A percentile compares a stretch with the other conserved stretches of the same genome.
phyloP scores from a whole-genome alignment of 352 stramenopile genomes.

The Globisporangium cylindrosporum region DNA sequence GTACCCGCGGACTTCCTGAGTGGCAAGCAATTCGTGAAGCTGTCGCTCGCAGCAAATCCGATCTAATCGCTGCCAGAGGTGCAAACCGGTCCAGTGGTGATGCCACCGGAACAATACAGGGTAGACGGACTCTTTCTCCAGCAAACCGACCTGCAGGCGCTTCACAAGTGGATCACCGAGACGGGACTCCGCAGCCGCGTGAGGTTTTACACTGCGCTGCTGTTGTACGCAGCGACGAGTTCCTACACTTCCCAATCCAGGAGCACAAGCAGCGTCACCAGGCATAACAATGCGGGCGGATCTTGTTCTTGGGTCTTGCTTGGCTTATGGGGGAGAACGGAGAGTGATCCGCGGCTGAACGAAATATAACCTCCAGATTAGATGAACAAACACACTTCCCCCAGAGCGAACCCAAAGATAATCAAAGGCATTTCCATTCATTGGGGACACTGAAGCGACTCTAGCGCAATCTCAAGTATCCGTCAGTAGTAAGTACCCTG shows the following conservation, averaged over 20 bases:
- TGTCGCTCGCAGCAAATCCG: background rate
- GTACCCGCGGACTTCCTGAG: background rate
- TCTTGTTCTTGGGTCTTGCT: background rate
- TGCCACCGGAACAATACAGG: background rate
- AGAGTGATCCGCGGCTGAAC: background rate
- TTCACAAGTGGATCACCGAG: background rate
- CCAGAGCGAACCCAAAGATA: background rate
- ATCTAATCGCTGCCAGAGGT: background rate
- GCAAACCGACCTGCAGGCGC: background rate
- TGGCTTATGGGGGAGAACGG: background rate
- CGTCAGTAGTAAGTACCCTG: background rate
- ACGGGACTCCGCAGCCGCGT: background rate
- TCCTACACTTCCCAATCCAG: background rate
- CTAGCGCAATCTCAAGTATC: conserved; percentile 1
- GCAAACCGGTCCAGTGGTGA: background rate
- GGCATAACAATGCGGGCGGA: background rate
- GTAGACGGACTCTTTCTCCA: background rate
- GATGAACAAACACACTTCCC: background rate
- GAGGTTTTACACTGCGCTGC: background rate
- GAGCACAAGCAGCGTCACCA: background rate
- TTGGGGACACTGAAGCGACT: background rate
- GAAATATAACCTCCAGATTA: background rate
- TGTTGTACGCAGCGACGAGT: background rate
- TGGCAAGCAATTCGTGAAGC: background rate
- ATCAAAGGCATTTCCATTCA: conserved; percentile 9